Percentiles rank a stretch among this genome's conserved stretches.
Conservation (phyloP, 2,329 filamentous ascomycete species). For the Cladosporium phlei region DNA sequence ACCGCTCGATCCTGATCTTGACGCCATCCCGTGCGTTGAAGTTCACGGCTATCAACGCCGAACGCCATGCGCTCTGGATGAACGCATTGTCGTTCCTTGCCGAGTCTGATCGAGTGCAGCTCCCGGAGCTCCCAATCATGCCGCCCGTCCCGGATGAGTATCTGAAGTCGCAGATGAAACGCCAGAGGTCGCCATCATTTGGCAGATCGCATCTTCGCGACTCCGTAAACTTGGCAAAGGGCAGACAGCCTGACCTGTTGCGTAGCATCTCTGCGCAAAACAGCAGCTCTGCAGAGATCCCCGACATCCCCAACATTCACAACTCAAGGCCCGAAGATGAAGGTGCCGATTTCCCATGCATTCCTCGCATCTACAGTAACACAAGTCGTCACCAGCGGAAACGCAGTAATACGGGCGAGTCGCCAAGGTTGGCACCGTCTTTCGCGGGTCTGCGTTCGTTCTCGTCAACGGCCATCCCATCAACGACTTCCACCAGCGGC, state of each 20-base stretch:
- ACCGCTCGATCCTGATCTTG: conserved; percentile 89
- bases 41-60: conserved; percentile 77
- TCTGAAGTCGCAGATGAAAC: conserved; percentile 26
- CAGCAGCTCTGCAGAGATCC: conserved; percentile 20
- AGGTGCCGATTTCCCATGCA: conserved; percentile 65
- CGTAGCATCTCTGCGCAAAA: conserved; percentile 19
- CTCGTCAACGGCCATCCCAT: conserved; percentile 48
- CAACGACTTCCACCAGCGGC: conserved; percentile 34
- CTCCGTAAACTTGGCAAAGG: conserved; percentile 84
- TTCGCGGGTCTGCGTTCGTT: conserved; percentile 66
- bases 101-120: conserved; percentile 62
- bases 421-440: conserved; percentile 65
- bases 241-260: conserved; percentile 31
- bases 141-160: conserved; percentile 25
- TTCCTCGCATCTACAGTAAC: conserved; percentile 64
- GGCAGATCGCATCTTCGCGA: conserved; percentile 66
- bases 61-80: conserved; percentile 92
- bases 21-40: conserved; percentile 92
- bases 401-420: conserved; percentile 69
- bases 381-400: conserved; percentile 67
- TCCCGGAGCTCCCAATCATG: conserved; percentile 32
- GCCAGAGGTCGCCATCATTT: conserved; percentile 25
- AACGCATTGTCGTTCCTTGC: conserved; percentile 92
- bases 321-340: conserved; percentile 44
- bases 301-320: neutral